These are phyloP conservation scores for Geosiphon pyriformis DNA, from an alignment of 192 early-diverging fungal species.

Conservation along the genomic window DNA sequence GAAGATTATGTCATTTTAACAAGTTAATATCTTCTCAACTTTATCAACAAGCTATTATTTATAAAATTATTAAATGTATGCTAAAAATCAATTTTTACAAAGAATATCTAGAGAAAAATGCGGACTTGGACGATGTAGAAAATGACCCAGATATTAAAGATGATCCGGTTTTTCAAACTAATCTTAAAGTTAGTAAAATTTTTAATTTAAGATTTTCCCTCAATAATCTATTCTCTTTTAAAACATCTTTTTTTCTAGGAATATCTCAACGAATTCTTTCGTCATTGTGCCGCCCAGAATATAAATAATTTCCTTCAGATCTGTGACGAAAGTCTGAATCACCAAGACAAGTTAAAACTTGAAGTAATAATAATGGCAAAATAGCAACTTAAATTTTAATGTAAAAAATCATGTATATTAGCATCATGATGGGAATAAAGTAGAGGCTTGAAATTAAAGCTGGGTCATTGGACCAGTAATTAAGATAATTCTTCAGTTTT, in stretches of 20 bases:
- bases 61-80: constrained; percentile 14
- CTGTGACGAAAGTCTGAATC: background rate
- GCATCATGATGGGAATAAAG: no score
- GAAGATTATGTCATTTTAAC: constrained; percentile 44
- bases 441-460: no score
- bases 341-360: background rate
- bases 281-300: constrained; percentile 36
- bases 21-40: constrained; percentile 29
- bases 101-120: constrained; percentile 40
- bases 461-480: no score
- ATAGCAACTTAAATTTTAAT: no score
- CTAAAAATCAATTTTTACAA: no score
- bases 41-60: background rate
- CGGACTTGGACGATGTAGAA: constrained; percentile 58
- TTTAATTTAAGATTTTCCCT: constrained; percentile 8
- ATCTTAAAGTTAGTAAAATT: constrained; percentile 52
- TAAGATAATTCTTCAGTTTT: no score
- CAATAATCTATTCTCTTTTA: background rate
- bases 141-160: constrained; percentile 60
- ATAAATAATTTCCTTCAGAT: constrained; percentile 18
- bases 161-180: constrained; percentile 60
- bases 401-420: no score
- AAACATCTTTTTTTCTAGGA: constrained; percentile 32
- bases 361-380: background rate
- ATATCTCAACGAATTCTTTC: constrained; percentile 54